phyloP scores from a whole-genome alignment of 768 basidiomycete species.

The Lyophyllum semitale region DNA sequence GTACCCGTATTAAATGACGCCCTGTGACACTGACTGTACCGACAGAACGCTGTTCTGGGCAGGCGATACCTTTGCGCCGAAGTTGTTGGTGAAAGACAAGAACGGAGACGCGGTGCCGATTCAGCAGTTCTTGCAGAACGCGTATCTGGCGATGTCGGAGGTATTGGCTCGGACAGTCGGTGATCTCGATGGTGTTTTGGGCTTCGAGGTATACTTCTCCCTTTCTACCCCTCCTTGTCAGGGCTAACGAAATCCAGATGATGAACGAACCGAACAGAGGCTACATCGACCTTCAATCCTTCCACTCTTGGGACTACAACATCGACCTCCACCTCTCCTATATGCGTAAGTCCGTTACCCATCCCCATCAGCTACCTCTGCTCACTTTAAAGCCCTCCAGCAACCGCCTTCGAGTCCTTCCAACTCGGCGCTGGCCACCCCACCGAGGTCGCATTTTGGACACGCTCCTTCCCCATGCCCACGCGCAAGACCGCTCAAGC shows the following conservation, averaged over 20 bases:
- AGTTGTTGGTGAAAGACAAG: slow-evolving; percentile 53
- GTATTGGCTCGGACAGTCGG: slow-evolving; percentile 67
- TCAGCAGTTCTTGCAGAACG: slow-evolving; percentile 81
- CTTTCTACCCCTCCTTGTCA: not conserved
- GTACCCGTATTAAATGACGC: not conserved
- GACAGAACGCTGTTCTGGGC: slow-evolving; percentile 90
- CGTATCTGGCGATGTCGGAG: slow-evolving; percentile 80
- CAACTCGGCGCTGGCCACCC: slow-evolving; percentile 90
- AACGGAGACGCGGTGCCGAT: slow-evolving; percentile 58
- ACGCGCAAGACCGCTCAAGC: slow-evolving; percentile 62
- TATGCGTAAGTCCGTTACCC: slow-evolving; percentile 55
- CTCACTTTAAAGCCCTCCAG: slow-evolving; percentile 33
- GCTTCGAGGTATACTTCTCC: slow-evolving; percentile 71
- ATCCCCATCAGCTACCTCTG: not conserved
- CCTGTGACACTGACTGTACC: slow-evolving; percentile 1
- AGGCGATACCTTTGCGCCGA: slow-evolving; percentile 83
- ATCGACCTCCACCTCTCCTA: slow-evolving; percentile 87
- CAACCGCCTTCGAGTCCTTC: slow-evolving; percentile 87
- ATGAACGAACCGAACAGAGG: slow-evolving; percentile 96
- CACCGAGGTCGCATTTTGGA: slow-evolving; percentile 76
- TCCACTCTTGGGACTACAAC: slow-evolving; percentile 90
- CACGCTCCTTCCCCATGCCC: slow-evolving; percentile 87
- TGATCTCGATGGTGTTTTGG: slow-evolving; percentile 77
- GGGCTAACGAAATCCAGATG: slow-evolving; percentile 46
- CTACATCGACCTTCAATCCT: slow-evolving; percentile 79